These are phyloP conservation scores for Coemansia sp. DNA, from an alignment of 192 early-diverging fungal genomes.

Conservation along the genomic window DNA sequence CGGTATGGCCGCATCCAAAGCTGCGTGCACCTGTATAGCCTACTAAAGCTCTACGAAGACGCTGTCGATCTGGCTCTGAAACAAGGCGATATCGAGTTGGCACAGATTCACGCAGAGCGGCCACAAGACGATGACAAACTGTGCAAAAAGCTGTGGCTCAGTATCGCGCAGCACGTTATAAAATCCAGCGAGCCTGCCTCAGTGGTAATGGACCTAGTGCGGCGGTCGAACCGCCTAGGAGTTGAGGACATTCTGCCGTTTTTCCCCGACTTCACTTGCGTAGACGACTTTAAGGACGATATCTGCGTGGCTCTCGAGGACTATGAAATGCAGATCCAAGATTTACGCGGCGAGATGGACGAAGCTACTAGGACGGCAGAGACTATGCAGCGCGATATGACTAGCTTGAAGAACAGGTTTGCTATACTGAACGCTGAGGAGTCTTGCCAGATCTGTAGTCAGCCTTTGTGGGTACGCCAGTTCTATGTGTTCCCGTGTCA, in stretches of 20 bases:
- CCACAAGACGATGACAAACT: slow-evolving; percentile 80
- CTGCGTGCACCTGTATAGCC: slow-evolving; percentile 88
- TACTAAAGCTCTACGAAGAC: slow-evolving; percentile 87
- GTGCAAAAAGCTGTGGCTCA: slow-evolving; percentile 89
- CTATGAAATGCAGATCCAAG: slow-evolving; percentile 89
- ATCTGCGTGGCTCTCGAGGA: slow-evolving; percentile 89
- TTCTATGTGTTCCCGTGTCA: slow-evolving; percentile 97
- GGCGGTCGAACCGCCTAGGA: slow-evolving; percentile 74
- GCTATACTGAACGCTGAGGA: slow-evolving; percentile 58
- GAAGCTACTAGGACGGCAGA: slow-evolving; percentile 92
- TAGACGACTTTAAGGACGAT: slow-evolving; percentile 98
- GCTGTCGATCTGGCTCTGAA: slow-evolving; percentile 89
- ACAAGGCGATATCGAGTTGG: slow-evolving; percentile 85
- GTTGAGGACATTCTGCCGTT: slow-evolving; percentile 96
- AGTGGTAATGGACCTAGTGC: slow-evolving; percentile 83
- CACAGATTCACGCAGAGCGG: slow-evolving; percentile 91
- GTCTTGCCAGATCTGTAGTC: slow-evolving; percentile 76
- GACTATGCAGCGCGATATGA: slow-evolving; percentile 90
- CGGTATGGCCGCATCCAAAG: slow-evolving; percentile 81
- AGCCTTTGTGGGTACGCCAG: slow-evolving; percentile 80
- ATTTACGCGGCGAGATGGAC: slow-evolving; percentile 91
- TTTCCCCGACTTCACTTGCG: slow-evolving; percentile 96
- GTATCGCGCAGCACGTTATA: slow-evolving; percentile 90
- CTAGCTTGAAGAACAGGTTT: slow-evolving; percentile 79
- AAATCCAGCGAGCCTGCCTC: slow-evolving; percentile 85